Evolutionary conservation across 1,284 basidiomycete genomes (phyloP).

Genomic region (Ustilago nuda): DNA sequence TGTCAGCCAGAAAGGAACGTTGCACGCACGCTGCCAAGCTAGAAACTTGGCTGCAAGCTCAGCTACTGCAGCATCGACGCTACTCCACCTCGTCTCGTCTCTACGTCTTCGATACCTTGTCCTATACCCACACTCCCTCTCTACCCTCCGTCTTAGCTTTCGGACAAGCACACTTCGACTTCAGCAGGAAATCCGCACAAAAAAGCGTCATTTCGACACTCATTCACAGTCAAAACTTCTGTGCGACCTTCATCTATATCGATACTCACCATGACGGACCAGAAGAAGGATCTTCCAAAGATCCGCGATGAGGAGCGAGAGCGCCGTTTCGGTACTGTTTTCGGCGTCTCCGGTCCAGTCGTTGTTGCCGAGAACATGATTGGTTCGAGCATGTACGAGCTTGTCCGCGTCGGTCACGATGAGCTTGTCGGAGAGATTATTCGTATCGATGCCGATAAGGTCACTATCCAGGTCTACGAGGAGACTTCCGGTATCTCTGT

Average conservation of each 20-base stretch:
- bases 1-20: conserved; percentile 4
- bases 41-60: conserved; percentile 8
- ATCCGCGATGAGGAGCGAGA: conserved; percentile 68
- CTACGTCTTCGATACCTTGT: conserved; percentile 10
- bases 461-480: conserved; percentile 99
- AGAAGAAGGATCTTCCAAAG: conserved; percentile 67
- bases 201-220: not conserved
- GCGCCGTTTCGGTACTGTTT: conserved; percentile 60
- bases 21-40: conserved; percentile 21
- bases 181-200: not conserved
- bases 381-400: conserved; percentile 69
- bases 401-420: conserved; percentile 68
- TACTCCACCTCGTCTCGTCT: conserved; percentile 2
- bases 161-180: not conserved
- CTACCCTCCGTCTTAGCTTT: not conserved
- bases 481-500: conserved; percentile 83
- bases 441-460: conserved; percentile 70
- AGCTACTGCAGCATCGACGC: conserved; percentile 4
- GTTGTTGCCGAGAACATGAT: conserved; percentile 69
- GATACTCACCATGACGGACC: conserved; percentile 56
- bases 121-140: conserved; percentile 8
- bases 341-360: conserved; percentile 69
- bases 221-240: not conserved
- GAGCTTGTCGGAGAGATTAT: conserved; percentile 69
- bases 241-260: conserved; percentile 12